These are phyloP conservation scores for Raddia guianensis DNA, from an alignment of 176 grass and related monocot species.

Conservation along the genomic window DNA sequence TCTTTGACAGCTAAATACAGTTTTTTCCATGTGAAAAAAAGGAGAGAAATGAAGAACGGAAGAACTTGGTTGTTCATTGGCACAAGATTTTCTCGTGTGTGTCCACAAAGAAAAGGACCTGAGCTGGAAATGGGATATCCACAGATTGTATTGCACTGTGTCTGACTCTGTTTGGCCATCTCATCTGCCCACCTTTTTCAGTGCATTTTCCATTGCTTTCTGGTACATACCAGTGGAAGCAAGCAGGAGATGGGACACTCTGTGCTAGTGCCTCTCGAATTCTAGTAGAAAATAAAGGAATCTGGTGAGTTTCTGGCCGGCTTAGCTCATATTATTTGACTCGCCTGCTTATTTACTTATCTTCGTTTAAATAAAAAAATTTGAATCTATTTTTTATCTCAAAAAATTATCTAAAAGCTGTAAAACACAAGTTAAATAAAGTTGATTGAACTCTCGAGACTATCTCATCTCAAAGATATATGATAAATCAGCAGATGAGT, in stretches of 20 bases:
- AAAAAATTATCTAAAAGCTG: no score
- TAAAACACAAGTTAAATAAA: no score
- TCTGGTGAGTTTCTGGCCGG: neutral
- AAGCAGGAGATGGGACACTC: neutral
- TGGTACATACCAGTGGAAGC: neutral
- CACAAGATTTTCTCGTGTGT: slow-evolving; percentile 6
- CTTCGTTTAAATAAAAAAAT: no score
- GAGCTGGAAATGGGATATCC: neutral
- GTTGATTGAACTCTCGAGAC: no score
- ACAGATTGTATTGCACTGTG: neutral
- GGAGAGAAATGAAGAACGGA: neutral
- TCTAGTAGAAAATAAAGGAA: neutral
- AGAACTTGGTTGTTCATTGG: neutral
- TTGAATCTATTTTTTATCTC: no score
- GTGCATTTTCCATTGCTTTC: neutral
- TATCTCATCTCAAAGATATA: no score
- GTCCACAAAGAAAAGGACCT: slow-evolving; percentile 28
- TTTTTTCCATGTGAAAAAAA: neutral
- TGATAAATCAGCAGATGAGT: no score
- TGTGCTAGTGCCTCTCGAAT: neutral
- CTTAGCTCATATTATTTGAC: no score
- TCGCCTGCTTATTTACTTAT: no score
- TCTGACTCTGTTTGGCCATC: neutral
- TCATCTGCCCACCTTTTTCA: neutral
- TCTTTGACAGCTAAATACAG: neutral